Conservation (phyloP, 73 alveolate species). For the Paramecium pentaurelia region DNA sequence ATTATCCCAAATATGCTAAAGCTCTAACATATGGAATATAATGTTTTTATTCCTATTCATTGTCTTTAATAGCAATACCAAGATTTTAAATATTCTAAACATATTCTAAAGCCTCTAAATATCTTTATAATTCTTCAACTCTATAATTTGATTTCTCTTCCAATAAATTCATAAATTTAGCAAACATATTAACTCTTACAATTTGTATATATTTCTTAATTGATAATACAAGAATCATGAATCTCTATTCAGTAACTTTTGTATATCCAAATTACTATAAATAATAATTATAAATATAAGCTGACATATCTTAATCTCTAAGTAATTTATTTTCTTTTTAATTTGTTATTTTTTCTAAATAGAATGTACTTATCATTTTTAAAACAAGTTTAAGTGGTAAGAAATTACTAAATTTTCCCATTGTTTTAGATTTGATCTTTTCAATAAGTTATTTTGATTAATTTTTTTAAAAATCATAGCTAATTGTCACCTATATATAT, state of each 20-base stretch:
- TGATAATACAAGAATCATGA: constrained; percentile 26
- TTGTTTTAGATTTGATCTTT: constrained; percentile 21
- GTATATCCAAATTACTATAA: constrained; percentile 41
- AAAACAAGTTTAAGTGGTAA: constrained; percentile 38
- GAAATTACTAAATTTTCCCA: constrained; percentile 43
- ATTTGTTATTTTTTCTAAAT: background rate
- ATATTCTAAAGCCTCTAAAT: constrained; percentile 47
- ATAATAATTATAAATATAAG: constrained; percentile 41
- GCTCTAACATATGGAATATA: constrained; percentile 50
- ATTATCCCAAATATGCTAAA: constrained; percentile 20
- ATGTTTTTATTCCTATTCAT: constrained; percentile 33
- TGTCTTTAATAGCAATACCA: constrained; percentile 24
- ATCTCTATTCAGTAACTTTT: constrained; percentile 48
- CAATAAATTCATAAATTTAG: constrained; percentile 33
- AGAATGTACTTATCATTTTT: constrained; percentile 33
- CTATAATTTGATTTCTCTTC: constrained; percentile 44
- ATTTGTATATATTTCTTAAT: constrained; percentile 30
- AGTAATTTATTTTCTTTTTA: constrained; percentile 37
- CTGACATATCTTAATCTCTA: constrained; percentile 45
- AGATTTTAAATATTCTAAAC: background rate
- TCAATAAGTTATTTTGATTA: constrained; percentile 27
- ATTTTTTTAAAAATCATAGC: constrained; percentile 36
- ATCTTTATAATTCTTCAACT: constrained; percentile 37
- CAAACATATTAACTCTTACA: constrained; percentile 48
- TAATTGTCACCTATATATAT: background rate